Conservation (phyloP, 768 basidiomycete species). For the Daedaleopsis sinensis region DNA sequence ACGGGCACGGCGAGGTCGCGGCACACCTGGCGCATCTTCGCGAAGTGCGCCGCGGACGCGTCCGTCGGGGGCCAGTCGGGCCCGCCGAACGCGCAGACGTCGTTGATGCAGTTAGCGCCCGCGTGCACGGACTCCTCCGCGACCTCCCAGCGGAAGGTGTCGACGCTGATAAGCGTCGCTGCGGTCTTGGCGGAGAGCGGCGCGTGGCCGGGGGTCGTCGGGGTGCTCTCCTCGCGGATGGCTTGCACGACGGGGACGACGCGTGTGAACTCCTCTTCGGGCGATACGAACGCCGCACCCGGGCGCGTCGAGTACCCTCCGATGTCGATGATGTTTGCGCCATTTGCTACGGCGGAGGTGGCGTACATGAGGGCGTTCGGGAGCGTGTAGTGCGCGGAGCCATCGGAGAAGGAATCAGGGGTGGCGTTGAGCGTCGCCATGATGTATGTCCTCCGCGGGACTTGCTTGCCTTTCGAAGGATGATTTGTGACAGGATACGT, state of each 20-base stretch:
- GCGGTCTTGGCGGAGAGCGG: slow-evolving; percentile 1
- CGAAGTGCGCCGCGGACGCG: slow-evolving; percentile 43
- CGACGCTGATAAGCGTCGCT: slow-evolving; percentile 70
- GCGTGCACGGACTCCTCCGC: slow-evolving; percentile 73
- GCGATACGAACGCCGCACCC: slow-evolving; percentile 63
- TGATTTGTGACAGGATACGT: slow-evolving; percentile 37
- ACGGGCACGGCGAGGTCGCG: slow-evolving; percentile 73
- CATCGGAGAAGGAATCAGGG: slow-evolving; percentile 97
- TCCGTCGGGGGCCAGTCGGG: slow-evolving; percentile 43
- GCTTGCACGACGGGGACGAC: slow-evolving; percentile 72
- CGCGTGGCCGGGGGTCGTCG: slow-evolving; percentile 2
- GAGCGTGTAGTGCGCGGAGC: slow-evolving; percentile 57
- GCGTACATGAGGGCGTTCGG: slow-evolving; percentile 58
- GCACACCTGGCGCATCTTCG: slow-evolving; percentile 67
- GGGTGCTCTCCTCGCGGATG: slow-evolving; percentile 41
- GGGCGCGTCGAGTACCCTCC: slow-evolving; percentile 96
- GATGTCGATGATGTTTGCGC: slow-evolving; percentile 84
- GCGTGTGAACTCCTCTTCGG: slow-evolving; percentile 70
- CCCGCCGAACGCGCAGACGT: slow-evolving; percentile 83
- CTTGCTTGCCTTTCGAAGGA: slow-evolving; percentile 9
- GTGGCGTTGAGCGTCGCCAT: slow-evolving; percentile 96
- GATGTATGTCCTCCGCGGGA: slow-evolving; percentile 54
- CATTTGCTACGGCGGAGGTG: slow-evolving; percentile 48
- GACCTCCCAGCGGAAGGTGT: slow-evolving; percentile 87
- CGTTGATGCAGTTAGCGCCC: slow-evolving; percentile 94